Evolutionary conservation across 2,329 filamentous ascomycete genomes (phyloP), one percentile per base, ranked within the genome.

Genomic region (Fusarium falciforme): DNA sequence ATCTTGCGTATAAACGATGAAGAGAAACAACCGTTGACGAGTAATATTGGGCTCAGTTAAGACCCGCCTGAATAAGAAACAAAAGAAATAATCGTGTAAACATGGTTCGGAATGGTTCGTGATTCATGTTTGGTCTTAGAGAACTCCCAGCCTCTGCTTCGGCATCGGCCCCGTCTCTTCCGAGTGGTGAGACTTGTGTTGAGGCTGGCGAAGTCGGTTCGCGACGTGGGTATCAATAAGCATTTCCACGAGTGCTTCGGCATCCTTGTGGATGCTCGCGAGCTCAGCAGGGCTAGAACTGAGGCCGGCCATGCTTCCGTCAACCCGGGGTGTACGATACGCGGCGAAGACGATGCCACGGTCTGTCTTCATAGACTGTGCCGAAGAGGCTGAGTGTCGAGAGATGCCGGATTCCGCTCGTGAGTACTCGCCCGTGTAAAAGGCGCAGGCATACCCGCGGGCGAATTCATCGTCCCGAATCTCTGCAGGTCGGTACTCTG

Each of bases 301-400:
- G 55, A 82, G 82, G 14, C 80, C 80, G 14, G 82, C 77, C 44
- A 81, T 80, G 33, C 77, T 78, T 17, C 82, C 82, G 27, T 84
- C 84, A 9, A 77, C 78, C 47, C 82, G 81, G 17, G 87, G 86
- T 70, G 86, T 86, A 25, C 87, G 84, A 72, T 89, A 90, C 0
- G 87, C 88, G 1, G 88, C 88, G 64, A 90, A 90, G 6, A 90
- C 85, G 66, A 90, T 87, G 54, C 88, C 88, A 35, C 87, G 84
- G 72, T 89, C 85, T 61, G 83, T 82, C 66, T 70, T 75, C 68
- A 73, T 62, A 67, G 78, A 38, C 68, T 62, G 36, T 62, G 76
- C 36, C 66, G 72, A 62, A 11, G 78, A 79, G 16, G 78, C 75
- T 16, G 78, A 79, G 52, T 67, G 77, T 60, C 73, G 77, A 29